phyloP scores from a whole-genome alignment of 805 yeast species.

The Cyberlindnera bimundalis region DNA sequence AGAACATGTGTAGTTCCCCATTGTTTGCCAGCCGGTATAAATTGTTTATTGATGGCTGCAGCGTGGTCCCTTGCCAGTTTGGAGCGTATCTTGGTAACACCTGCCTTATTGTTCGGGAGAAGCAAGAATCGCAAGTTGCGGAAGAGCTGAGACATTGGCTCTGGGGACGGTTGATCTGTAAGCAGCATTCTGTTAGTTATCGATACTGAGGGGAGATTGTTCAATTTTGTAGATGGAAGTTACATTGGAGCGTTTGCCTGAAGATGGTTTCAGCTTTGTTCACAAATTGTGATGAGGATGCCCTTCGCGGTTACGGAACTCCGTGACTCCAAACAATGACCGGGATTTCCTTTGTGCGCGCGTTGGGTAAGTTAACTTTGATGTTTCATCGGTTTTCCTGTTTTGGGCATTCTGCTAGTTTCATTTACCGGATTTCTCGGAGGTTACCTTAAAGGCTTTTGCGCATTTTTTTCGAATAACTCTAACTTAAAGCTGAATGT shows the following conservation, averaged over 20 bases:
- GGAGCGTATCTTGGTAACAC: conserved; percentile 17
- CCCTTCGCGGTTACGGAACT: not conserved
- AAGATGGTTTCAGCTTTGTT: not conserved
- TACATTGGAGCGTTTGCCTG: not conserved
- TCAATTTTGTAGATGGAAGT: no score
- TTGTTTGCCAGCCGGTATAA: conserved; percentile 1
- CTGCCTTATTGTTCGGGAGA: conserved; percentile 22
- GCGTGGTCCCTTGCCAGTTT: conserved; percentile 20
- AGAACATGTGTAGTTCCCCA: conserved; percentile 19
- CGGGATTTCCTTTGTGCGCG: no score
- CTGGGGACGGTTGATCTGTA: conserved; percentile 1
- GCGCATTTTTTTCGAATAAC: no score
- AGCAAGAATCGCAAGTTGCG: conserved; percentile 19
- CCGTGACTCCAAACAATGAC: not conserved
- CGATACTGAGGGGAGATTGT: no score
- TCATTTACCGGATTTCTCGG: no score
- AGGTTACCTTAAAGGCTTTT: no score
- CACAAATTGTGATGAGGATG: not conserved
- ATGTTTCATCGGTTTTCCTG: no score
- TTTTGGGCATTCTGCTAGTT: no score
- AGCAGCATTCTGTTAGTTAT: not conserved
- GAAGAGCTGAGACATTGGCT: conserved; percentile 17
- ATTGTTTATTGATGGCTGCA: conserved; percentile 13
- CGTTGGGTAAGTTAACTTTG: no score
- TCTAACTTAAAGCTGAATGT: no score